These are phyloP conservation scores for Cercospora janseana DNA, from an alignment of 2,329 filamentous ascomycete species.

Conservation along the genomic window DNA sequence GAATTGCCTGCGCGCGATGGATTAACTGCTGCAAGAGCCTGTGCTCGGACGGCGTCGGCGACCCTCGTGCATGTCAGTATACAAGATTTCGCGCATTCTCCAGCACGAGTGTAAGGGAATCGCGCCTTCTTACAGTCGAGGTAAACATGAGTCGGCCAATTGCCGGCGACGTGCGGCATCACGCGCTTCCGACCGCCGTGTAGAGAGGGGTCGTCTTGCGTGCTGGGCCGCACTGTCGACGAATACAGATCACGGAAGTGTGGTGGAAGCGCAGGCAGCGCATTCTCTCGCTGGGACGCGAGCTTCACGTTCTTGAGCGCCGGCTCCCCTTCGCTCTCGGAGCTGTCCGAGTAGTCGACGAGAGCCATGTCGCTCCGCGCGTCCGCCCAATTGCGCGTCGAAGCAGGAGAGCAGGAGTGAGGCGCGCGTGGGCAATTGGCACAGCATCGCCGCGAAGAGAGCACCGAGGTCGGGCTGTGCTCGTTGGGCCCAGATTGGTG, in stretches of 20 bases:
- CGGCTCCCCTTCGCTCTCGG: conserved; percentile 39
- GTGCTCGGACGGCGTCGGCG: conserved; percentile 53
- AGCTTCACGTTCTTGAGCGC: conserved; percentile 28
- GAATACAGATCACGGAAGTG: conserved; percentile 89
- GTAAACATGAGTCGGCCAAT: conserved; percentile 92
- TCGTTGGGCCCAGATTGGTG: too few species aligned
- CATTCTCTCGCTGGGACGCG: conserved; percentile 1
- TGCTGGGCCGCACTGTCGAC: conserved; percentile 72
- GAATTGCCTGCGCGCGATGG: conserved; percentile 22
- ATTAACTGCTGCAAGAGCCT: conserved; percentile 42
- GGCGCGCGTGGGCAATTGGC: too few species aligned
- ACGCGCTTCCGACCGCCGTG: conserved; percentile 82
- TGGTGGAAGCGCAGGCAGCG: conserved; percentile 63
- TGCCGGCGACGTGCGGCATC: conserved; percentile 79
- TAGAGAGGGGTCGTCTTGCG: conserved; percentile 75
- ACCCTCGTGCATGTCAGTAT: conserved; percentile 48
- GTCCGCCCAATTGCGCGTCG: neutral
- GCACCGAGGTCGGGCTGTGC: too few species aligned
- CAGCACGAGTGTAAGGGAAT: neutral
- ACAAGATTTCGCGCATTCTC: too few species aligned
- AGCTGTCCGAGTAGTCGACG: conserved; percentile 62
- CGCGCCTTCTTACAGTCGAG: conserved; percentile 71
- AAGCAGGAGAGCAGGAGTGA: neutral
- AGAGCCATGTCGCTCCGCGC: conserved; percentile 52
- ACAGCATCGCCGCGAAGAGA: too few species aligned